Percentiles rank a stretch among this genome's conserved stretches.
These are phyloP conservation scores for Cicer judaicum DNA, from an alignment of 306 rosid species.

Conservation along the genomic window DNA sequence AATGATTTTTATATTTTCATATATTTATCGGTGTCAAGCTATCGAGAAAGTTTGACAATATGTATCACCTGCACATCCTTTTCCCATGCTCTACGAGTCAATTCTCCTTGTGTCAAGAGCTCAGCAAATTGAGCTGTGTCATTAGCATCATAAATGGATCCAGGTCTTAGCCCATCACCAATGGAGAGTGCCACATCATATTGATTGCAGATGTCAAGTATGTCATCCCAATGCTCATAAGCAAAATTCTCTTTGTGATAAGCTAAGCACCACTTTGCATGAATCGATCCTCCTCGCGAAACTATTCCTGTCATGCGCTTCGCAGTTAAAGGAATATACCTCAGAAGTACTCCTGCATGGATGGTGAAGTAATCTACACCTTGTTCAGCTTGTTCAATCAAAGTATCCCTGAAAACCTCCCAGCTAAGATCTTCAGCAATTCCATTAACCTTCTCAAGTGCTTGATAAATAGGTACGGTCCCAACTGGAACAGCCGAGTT, in stretches of 20 bases:
- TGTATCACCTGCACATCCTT: constrained; percentile 91
- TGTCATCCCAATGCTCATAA: constrained; percentile 98
- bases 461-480: constrained; percentile 98
- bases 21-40: neutral
- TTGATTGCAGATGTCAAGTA: constrained; percentile 94
- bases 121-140: constrained; percentile 99
- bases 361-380: constrained; percentile 99
- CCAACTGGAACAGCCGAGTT: constrained; percentile 97
- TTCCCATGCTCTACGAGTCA: constrained; percentile 98
- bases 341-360: constrained; percentile 95
- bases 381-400: constrained; percentile 99
- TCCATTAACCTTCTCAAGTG: constrained; percentile 96
- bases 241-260: constrained; percentile 97
- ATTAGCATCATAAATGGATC: constrained; percentile 98
- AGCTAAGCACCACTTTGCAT: constrained; percentile 99
- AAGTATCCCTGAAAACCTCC: constrained; percentile 87
- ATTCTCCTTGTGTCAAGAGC: constrained; percentile 98
- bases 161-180: constrained; percentile 97
- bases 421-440: constrained; percentile 92
- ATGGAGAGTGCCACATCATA: constrained; percentile 95
- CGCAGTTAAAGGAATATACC: constrained; percentile 95
- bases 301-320: constrained; percentile 99
- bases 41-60: constrained; percentile 21
- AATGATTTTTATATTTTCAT: neutral
- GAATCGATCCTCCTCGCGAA: constrained; percentile 97